phyloP scores from a whole-genome alignment of 1,139 yeast species.

The Yamadazyma atmosphaerica region DNA sequence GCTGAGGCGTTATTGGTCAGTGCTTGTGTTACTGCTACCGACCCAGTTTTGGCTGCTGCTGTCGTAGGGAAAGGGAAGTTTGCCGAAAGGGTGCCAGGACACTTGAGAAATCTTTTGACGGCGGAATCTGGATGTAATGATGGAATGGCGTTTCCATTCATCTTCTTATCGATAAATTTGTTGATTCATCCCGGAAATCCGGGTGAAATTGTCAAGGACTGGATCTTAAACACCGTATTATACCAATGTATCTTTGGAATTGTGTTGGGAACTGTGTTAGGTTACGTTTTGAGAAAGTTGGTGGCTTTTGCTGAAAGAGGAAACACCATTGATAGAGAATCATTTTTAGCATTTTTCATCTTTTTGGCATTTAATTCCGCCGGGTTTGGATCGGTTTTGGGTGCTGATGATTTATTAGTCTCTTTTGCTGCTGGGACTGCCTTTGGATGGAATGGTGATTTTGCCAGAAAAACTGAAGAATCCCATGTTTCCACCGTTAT shows the following conservation, averaged over 20 bases:
- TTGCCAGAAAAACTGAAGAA: constrained; percentile 83
- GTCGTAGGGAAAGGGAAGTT: constrained; percentile 98
- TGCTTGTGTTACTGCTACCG: constrained; percentile 97
- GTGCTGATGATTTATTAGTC: constrained; percentile 88
- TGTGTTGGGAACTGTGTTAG: constrained; percentile 72
- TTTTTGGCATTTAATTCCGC: constrained; percentile 86
- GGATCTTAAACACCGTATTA: constrained; percentile 77
- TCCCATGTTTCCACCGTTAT: constrained; percentile 92
- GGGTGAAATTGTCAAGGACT: constrained; percentile 73
- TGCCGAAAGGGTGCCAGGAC: constrained; percentile 97
- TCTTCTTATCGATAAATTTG: constrained; percentile 69
- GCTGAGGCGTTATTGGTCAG: constrained; percentile 76
- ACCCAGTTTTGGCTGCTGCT: constrained; percentile 96
- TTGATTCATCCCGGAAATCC: constrained; percentile 67
- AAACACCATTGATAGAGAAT: constrained; percentile 85
- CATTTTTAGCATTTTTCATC: constrained; percentile 87
- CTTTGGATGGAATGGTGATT: constrained; percentile 96
- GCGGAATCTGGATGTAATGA: constrained; percentile 98
- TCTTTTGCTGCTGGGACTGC: constrained; percentile 97
- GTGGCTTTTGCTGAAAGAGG: constrained; percentile 77
- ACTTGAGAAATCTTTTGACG: constrained; percentile 80
- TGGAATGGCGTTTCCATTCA: constrained; percentile 98
- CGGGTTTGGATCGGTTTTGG: constrained; percentile 89
- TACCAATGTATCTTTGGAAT: constrained; percentile 91
- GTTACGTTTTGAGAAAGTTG: constrained; percentile 71